Evolutionary conservation across 805 yeast genomes (phyloP).

Genomic region (Teunomyces panamensis): DNA sequence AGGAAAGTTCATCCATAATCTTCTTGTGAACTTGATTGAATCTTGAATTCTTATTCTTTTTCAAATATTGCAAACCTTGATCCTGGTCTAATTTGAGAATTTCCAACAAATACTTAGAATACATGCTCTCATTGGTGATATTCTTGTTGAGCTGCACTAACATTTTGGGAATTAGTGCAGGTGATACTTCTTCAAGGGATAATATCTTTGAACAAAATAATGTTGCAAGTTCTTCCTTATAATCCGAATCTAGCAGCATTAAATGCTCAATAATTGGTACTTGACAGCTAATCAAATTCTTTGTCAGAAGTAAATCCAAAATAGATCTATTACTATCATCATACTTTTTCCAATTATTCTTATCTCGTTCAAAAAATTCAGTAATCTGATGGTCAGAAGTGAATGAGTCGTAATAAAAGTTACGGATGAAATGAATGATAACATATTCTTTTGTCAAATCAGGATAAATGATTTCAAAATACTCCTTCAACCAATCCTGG

Average conservation of each 20-base stretch:
- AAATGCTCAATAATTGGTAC: not conserved
- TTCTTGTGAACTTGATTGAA: conserved; percentile 25
- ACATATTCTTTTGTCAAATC: not conserved
- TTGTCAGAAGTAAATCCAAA: conserved; percentile 2
- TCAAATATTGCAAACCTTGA: conserved; percentile 30
- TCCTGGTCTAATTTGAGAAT: conserved; percentile 27
- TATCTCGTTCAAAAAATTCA: conserved; percentile 7
- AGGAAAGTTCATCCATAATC: conserved; percentile 29
- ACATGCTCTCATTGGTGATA: conserved; percentile 20
- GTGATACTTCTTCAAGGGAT: not conserved
- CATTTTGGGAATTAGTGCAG: not conserved
- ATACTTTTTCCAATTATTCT: conserved; percentile 7
- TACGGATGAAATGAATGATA: not conserved
- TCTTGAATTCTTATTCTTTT: conserved; percentile 22
- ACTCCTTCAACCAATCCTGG: conserved; percentile 2
- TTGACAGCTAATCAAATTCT: not conserved
- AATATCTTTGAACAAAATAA: not conserved
- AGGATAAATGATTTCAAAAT: conserved; percentile 8
- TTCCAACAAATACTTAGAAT: conserved; percentile 31
- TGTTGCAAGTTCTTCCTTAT: not conserved
- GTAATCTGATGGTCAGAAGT: not conserved
- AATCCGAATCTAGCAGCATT: not conserved
- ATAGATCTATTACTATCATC: conserved; percentile 4
- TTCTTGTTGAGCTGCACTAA: conserved; percentile 12
- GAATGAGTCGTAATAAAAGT: not conserved